These are phyloP conservation scores for Backusella luteola DNA, from an alignment of 192 early-diverging fungal genomes.

Conservation along the genomic window DNA sequence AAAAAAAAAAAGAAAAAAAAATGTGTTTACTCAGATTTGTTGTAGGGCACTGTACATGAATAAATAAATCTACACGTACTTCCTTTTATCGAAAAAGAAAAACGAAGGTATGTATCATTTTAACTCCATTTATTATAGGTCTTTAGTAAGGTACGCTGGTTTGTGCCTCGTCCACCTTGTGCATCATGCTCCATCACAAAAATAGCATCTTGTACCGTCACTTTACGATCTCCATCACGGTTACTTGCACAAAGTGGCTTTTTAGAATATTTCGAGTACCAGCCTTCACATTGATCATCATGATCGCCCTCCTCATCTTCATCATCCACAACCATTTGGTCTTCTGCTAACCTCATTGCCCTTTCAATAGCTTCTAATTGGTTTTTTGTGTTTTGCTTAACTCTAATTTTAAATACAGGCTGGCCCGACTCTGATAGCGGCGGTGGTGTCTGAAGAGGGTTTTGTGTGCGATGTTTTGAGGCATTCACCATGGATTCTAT, in stretches of 20 bases:
- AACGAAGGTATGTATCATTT: neutral
- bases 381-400: conserved; percentile 64
- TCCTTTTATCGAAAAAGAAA: neutral
- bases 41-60: no score
- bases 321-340: conserved; percentile 40
- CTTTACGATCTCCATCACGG: conserved; percentile 57
- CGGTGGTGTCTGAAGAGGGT: conserved; percentile 60
- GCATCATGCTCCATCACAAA: conserved; percentile 73
- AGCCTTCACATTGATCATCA: neutral
- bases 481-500: conserved; percentile 69
- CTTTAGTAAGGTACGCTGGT: conserved; percentile 45
- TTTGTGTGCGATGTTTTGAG: conserved; percentile 66
- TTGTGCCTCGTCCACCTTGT: conserved; percentile 43
- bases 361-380: conserved; percentile 72
- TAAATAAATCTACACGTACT: neutral
- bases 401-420: conserved; percentile 67
- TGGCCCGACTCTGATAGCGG: conserved; percentile 49
- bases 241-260: conserved; percentile 23
- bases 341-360: conserved; percentile 64
- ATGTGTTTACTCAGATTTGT: no score
- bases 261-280: neutral
- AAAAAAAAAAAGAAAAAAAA: no score
- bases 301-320: conserved; percentile 12
- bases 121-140: conserved; percentile 42
- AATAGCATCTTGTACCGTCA: conserved; percentile 71